phyloP scores from a whole-genome alignment of 1,139 yeast genomes.

The Scheffersomyces cryptocercus region DNA sequence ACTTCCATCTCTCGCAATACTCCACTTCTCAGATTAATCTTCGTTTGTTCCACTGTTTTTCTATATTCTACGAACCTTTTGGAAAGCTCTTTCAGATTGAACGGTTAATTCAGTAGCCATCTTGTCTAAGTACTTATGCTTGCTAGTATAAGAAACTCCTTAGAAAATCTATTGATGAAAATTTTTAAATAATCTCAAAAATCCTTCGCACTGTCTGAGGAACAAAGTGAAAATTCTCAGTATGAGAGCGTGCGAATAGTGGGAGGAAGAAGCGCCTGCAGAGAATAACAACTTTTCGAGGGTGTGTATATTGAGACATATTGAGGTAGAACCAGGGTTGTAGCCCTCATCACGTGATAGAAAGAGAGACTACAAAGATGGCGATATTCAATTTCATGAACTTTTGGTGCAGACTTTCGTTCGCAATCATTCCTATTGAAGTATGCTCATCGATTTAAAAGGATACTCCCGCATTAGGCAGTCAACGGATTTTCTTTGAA shows the following conservation, averaged over 20 bases:
- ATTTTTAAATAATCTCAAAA: slow-evolving; percentile 2
- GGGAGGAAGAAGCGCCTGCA: too few relatives aligned
- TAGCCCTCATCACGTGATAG: slow-evolving; percentile 5
- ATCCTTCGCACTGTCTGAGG: too few relatives aligned
- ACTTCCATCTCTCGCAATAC: neutral
- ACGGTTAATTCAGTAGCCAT: slow-evolving; percentile 99
- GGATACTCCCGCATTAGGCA: slow-evolving; percentile 3
- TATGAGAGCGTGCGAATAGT: too few relatives aligned
- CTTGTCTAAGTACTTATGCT: slow-evolving; percentile 28
- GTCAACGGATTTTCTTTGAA: neutral
- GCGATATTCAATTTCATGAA: too few relatives aligned
- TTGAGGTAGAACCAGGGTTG: slow-evolving; percentile 4
- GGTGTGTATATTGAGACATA: neutral
- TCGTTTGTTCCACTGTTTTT: slow-evolving; percentile 1
- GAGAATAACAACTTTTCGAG: too few relatives aligned
- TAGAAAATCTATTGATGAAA: slow-evolving; percentile 5
- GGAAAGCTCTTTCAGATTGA: slow-evolving; percentile 99
- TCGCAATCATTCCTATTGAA: neutral
- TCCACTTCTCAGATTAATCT: too few relatives aligned
- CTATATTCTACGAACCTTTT: slow-evolving; percentile 73
- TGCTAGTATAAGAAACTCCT: slow-evolving; percentile 2
- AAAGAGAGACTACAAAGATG: too few relatives aligned
- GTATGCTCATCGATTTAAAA: neutral
- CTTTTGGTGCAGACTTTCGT: too few relatives aligned
- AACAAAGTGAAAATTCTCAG: too few relatives aligned